A percentile compares a stretch with the other conserved stretches of the same genome.
Evolutionary conservation across 176 grass and related monocot species (phyloP).

Genomic region (Panicum miliaceum): DNA sequence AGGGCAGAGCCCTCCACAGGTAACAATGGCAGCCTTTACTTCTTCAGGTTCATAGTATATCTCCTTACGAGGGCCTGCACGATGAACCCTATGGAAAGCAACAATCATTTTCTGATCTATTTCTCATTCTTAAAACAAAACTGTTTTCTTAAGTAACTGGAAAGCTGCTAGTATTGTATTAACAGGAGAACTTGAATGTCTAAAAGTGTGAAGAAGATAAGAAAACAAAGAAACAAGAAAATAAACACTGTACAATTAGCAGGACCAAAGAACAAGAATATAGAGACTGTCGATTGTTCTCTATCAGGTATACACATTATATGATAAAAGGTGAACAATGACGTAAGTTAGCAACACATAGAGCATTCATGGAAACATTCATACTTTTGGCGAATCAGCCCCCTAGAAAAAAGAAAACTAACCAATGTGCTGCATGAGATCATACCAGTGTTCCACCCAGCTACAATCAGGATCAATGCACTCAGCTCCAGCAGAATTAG

Average conservation of each 20-base stretch:
- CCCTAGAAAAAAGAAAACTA: slow-evolving; percentile 21
- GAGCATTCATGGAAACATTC: neutral
- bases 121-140: slow-evolving; percentile 18
- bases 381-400: neutral
- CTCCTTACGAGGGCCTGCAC: slow-evolving; percentile 89
- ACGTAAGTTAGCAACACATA: slow-evolving; percentile 22
- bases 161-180: neutral
- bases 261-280: neutral
- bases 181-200: neutral
- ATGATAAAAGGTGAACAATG: slow-evolving; percentile 3
- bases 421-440: slow-evolving; percentile 33
- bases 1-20: slow-evolving; percentile 91
- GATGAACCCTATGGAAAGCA: slow-evolving; percentile 74
- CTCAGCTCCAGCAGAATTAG: slow-evolving; percentile 90
- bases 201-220: neutral
- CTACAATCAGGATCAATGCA: slow-evolving; percentile 92
- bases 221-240: neutral
- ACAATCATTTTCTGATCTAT: slow-evolving; percentile 15
- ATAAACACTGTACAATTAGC: neutral
- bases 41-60: slow-evolving; percentile 92
- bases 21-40: slow-evolving; percentile 99
- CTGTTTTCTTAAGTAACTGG: neutral
- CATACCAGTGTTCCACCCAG: slow-evolving; percentile 97
- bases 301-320: neutral
- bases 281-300: neutral